Percentiles rank a stretch among this genome's conserved stretches.
Evolutionary conservation across 1,284 basidiomycete genomes (phyloP).

Genomic region (Mycena citricolor): DNA sequence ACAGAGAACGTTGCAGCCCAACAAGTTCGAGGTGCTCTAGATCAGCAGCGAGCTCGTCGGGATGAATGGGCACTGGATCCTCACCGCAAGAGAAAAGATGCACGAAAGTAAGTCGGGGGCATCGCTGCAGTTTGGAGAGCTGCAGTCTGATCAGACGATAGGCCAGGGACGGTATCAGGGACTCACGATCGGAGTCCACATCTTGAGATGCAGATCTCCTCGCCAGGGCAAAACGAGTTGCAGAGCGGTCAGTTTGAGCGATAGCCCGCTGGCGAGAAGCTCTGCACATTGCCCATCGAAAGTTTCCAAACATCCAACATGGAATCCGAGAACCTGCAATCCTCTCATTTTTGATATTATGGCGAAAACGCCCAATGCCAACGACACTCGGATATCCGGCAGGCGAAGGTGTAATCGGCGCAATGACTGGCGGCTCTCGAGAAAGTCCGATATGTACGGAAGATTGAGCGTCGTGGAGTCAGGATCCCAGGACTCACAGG

Average conservation of each 20-base stretch:
- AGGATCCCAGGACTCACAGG: slow-evolving; percentile 26
- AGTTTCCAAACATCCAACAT: slow-evolving; percentile 31
- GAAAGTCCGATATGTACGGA: slow-evolving; percentile 26
- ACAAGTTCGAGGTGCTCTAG: slow-evolving; percentile 32
- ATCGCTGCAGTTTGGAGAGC: slow-evolving; percentile 30
- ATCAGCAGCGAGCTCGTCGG: slow-evolving; percentile 36
- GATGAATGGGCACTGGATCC: slow-evolving; percentile 30
- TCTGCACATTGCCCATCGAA: slow-evolving; percentile 24
- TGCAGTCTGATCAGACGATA: slow-evolving; percentile 16
- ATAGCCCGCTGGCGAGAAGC: slow-evolving; percentile 25
- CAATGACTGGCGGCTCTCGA: slow-evolving; percentile 25
- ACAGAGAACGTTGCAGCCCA: slow-evolving; percentile 38
- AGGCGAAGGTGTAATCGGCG: slow-evolving; percentile 33
- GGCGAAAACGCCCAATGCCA: slow-evolving; percentile 24
- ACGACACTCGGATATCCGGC: slow-evolving; percentile 24
- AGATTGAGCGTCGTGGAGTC: slow-evolving; percentile 16
- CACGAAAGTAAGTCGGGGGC: slow-evolving; percentile 34
- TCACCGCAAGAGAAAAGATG: slow-evolving; percentile 34
- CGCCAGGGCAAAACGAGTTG: slow-evolving; percentile 32
- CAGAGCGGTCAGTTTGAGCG: slow-evolving; percentile 32
- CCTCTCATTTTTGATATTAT: slow-evolving; percentile 25
- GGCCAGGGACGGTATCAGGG: background rate
- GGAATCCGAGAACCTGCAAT: slow-evolving; percentile 35
- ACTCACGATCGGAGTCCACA: slow-evolving; percentile 18
- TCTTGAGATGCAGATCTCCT: slow-evolving; percentile 20